Conservation (phyloP, 106 monocot genomes). For the Acorus calamus region DNA sequence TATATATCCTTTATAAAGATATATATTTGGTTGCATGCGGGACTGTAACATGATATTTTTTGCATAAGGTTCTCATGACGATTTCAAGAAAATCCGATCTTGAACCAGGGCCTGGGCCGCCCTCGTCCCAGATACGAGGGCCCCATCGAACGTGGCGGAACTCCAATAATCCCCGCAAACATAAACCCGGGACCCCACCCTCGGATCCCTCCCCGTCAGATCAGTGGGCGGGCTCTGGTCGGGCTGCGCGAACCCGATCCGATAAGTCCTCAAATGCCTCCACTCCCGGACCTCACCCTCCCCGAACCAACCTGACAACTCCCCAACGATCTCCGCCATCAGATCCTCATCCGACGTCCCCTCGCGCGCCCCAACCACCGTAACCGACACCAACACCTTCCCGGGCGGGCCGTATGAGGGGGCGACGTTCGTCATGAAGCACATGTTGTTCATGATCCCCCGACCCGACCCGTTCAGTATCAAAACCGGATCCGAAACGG, state of each 20-base stretch:
- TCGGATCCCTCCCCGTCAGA: constrained; percentile 37
- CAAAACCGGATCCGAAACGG: constrained; percentile 55
- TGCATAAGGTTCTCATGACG: too few relatives aligned
- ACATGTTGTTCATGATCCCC: constrained; percentile 97
- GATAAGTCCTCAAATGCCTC: constrained; percentile 72
- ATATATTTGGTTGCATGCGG: too few relatives aligned
- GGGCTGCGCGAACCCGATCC: constrained; percentile 84
- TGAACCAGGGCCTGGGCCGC: constrained; percentile 19
- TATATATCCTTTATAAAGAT: too few relatives aligned
- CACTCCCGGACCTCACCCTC: constrained; percentile 39
- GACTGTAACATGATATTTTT: too few relatives aligned
- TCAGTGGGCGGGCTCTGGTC: constrained; percentile 84
- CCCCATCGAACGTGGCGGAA: constrained; percentile 89
- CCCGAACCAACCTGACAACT: constrained; percentile 79
- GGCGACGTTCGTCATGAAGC: constrained; percentile 72
- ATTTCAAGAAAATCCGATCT: too few relatives aligned
- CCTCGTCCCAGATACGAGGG: constrained; percentile 62
- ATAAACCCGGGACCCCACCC: constrained; percentile 51
- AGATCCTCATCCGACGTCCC: constrained; percentile 53
- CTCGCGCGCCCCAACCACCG: constrained; percentile 29
- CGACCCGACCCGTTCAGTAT: constrained; percentile 81
- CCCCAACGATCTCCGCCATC: constrained; percentile 41
- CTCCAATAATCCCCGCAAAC: constrained; percentile 77
- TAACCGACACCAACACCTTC: constrained; percentile 76
- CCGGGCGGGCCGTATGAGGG: constrained; percentile 70